Percentiles rank a stretch among this genome's conserved stretches.
Conservation (phyloP, 345 rosid species). For the Eucalyptus erythrocorys region DNA sequence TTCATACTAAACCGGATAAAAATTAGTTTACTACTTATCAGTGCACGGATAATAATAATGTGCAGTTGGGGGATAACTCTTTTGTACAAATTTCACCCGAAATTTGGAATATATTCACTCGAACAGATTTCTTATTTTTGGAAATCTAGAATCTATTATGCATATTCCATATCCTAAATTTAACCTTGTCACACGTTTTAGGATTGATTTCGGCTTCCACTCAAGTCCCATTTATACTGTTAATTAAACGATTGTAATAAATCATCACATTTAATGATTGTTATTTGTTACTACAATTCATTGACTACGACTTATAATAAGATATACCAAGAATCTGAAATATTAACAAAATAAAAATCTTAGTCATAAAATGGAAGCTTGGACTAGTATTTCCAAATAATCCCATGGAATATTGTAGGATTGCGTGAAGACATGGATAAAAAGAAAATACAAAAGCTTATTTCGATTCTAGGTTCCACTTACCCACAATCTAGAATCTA, state of each 20-base stretch:
- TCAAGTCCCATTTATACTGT: too few relatives aligned
- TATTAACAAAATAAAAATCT: too few relatives aligned
- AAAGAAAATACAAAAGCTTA: too few relatives aligned
- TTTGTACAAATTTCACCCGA: rapidly evolving
- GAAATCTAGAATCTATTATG: rapidly evolving
- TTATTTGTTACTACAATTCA: rapidly evolving
- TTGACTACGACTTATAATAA: rapidly evolving
- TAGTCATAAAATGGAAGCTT: too few relatives aligned
- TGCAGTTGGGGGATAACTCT: too few relatives aligned
- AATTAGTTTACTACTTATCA: too few relatives aligned
- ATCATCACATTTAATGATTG: rapidly evolving
- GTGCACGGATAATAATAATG: too few relatives aligned
- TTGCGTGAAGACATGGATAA: rapidly evolving
- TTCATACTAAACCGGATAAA: too few relatives aligned
- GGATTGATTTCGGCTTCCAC: rapidly evolving
- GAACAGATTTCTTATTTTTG: too few relatives aligned
- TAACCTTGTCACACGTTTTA: rapidly evolving
- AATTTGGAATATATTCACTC: too few relatives aligned
- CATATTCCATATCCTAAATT: too few relatives aligned
- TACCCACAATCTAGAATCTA: rapidly evolving
- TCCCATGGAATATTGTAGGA: rapidly evolving
- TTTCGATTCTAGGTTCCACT: rapidly evolving
- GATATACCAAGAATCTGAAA: rapidly evolving
- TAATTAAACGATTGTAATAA: too few relatives aligned
- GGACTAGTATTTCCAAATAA: rapidly evolving